These are phyloP conservation scores for Mortierella sp. DNA, from an alignment of 371 early-diverging fungal species.

Conservation along the genomic window DNA sequence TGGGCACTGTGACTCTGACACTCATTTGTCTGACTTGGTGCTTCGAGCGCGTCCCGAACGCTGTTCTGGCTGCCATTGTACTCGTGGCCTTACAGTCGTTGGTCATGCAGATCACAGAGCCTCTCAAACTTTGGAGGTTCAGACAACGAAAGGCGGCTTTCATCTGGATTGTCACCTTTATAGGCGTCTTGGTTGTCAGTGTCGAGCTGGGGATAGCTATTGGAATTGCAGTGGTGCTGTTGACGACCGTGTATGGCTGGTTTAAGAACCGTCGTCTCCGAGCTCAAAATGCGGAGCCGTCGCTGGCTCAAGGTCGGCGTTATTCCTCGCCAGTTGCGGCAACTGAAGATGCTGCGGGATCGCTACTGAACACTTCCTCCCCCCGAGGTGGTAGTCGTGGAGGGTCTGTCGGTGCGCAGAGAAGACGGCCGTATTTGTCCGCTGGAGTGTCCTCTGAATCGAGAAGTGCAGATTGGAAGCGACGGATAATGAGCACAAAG, in stretches of 20 bases:
- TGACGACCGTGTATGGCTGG: conserved; percentile 17
- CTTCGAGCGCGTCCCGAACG: conserved; percentile 59
- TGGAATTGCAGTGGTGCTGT: conserved; percentile 37
- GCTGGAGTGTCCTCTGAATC: conserved; percentile 11
- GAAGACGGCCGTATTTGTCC: conserved; percentile 12
- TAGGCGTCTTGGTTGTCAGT: conserved; percentile 44
- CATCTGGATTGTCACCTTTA: conserved; percentile 46
- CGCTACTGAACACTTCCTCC: conserved; percentile 18
- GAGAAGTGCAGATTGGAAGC: conserved; percentile 25
- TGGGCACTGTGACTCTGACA: conserved; percentile 46
- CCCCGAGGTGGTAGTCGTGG: neutral
- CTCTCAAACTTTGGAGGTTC: conserved; percentile 36
- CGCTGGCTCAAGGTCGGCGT: too few species aligned
- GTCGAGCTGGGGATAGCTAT: conserved; percentile 52
- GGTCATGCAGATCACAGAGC: conserved; percentile 46
- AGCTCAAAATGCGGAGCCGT: too few species aligned
- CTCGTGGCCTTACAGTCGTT: conserved; percentile 55
- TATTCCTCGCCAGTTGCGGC: too few species aligned
- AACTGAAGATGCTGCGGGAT: conserved; percentile 22
- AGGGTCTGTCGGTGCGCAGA: neutral
- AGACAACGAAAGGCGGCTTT: conserved; percentile 36
- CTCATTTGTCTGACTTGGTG: conserved; percentile 54
- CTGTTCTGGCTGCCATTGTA: conserved; percentile 56
- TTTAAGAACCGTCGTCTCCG: neutral
- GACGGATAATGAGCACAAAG: conserved; percentile 25